Evolutionary conservation across 2,329 filamentous ascomycete genomes (phyloP), one percentile per base, ranked within the genome.

Genomic region (Pseudogymnoascus sp.): DNA sequence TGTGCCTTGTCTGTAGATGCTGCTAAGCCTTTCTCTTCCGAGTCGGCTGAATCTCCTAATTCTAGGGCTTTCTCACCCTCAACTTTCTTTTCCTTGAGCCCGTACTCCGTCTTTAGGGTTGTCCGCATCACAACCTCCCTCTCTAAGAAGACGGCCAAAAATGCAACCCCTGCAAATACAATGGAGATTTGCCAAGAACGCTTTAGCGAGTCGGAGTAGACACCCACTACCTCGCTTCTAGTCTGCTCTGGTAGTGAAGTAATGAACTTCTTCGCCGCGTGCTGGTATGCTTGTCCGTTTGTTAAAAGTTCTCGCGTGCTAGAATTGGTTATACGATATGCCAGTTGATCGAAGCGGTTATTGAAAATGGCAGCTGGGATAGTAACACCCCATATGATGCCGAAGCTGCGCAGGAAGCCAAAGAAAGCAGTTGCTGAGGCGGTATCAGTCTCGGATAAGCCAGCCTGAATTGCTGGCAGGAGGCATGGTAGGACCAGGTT

Each of bases 321-420:
- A 2, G 51, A 11, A 31, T 60, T 21, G 6, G 31, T 60, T 8
- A 60, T 60, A 8, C 19, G 41, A 21, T 45, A 21, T 21, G 16
- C 16, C 16, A 45, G 41, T 21, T 48, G 37, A 14, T 54, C 34
- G 28, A 48, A 48, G 25, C 61, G 41, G 31, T 66, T 72, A 62
- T 76, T 75, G 68, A 81, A 81, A 31, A 80, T 73, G 3, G 75
- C 73, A 1, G 74, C 74, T 0, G 78, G 75, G 23, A 83, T 76
- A 0, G 79, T 73, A 1, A 79, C 74, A 7, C 79, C 81, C 71
- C 81, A 78, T 2, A 79, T 76, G n/a, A 73, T 69, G 2, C 81
- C 81, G 34, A 83, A 77, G 62, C 71, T 77, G 39, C 80, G 76
- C 64, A 80, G 69, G 64, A 83, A 84, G 0, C 73, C 70, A 6